phyloP scores from a whole-genome alignment of 1,284 basidiomycete species.

The Leccinum cinnamomeum region DNA sequence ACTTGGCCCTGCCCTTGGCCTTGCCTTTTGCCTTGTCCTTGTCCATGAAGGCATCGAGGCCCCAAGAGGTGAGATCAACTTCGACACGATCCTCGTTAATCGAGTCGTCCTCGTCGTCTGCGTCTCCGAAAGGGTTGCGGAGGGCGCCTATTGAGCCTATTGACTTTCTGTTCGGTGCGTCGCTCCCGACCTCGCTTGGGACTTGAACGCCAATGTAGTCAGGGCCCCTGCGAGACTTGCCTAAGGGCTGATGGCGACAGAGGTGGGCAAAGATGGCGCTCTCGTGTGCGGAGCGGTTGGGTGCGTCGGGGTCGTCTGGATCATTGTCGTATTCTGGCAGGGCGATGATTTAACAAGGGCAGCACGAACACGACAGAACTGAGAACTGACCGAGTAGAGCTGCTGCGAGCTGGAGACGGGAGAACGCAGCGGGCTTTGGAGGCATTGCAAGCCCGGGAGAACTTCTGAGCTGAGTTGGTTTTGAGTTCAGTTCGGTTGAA shows the following conservation, averaged over 20 bases:
- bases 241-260: constrained; percentile 42
- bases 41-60: constrained; percentile 70
- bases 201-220: constrained; percentile 70
- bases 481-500: not conserved
- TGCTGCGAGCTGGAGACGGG: constrained; percentile 76
- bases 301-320: constrained; percentile 56
- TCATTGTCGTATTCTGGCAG: constrained; percentile 81
- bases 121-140: constrained; percentile 65
- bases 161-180: constrained; percentile 45
- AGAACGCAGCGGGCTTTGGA: constrained; percentile 58
- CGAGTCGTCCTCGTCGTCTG: constrained; percentile 47
- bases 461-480: not conserved
- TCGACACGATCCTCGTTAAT: constrained; percentile 54
- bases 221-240: constrained; percentile 46
- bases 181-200: constrained; percentile 59
- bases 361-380: constrained; percentile 1
- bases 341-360: not conserved
- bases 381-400: constrained; percentile 64
- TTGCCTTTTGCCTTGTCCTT: constrained; percentile 45
- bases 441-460: constrained; percentile 15
- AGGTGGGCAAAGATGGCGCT: constrained; percentile 80
- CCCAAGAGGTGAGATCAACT: constrained; percentile 82
- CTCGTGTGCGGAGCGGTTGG: constrained; percentile 67
- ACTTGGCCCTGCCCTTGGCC: constrained; percentile 35
- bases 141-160: constrained; percentile 59